Evolutionary conservation across 345 rosid genomes (phyloP).

Genomic region (Gossypium arboreum): DNA sequence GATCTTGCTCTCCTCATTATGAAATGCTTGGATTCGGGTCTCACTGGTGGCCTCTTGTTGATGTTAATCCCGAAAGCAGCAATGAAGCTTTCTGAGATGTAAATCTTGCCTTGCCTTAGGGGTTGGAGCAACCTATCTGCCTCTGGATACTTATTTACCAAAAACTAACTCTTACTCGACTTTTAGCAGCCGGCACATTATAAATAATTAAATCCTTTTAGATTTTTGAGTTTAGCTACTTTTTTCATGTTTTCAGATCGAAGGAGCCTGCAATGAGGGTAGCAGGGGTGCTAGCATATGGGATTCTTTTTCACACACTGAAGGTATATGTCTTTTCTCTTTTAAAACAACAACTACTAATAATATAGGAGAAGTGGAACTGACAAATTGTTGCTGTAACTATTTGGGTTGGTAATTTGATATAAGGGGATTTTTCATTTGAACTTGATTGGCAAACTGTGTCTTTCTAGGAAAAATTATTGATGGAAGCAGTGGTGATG

Average conservation of each 20-base stretch:
- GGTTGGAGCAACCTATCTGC: background rate
- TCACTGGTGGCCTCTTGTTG: background rate
- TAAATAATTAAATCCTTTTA: background rate
- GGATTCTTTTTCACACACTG: slow-evolving; percentile 50
- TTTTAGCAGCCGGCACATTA: background rate
- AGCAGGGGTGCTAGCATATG: slow-evolving; percentile 58
- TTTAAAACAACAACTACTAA: background rate
- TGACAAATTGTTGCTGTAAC: background rate
- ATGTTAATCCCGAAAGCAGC: background rate
- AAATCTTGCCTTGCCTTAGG: background rate
- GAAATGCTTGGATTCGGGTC: background rate
- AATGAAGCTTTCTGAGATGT: background rate
- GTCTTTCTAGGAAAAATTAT: slow-evolving; percentile 39
- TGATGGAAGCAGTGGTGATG: slow-evolving; percentile 58
- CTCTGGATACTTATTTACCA: background rate
- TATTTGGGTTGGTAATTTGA: background rate
- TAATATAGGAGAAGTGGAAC: background rate
- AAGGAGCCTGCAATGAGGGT: slow-evolving; percentile 59
- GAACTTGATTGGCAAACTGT: background rate
- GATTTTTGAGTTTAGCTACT: background rate
- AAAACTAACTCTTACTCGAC: background rate
- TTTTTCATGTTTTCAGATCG: slow-evolving; percentile 41
- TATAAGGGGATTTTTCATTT: background rate
- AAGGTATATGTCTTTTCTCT: slow-evolving; percentile 26
- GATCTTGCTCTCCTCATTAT: background rate